Base-by-base conservation (phyloP, 176 grass and related monocot genomes). In the Musa itinerans region DNA sequence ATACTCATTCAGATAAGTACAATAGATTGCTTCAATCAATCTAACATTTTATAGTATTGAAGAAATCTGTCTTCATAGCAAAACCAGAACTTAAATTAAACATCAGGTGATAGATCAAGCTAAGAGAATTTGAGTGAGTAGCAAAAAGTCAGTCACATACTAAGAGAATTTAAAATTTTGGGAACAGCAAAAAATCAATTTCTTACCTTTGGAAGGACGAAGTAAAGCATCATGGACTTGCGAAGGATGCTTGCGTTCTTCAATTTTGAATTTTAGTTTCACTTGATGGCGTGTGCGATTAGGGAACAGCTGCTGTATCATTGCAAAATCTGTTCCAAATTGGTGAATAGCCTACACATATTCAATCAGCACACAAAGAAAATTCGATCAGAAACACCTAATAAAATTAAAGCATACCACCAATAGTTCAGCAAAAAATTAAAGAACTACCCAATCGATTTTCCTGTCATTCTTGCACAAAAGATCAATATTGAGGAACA, bases 321-420 rank as follows among this genome's bases (percentile, higher is more conserved):
- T 98, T 75, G 83, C 84, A 86, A 98, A 93, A 87, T 98, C 94
- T 2, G 84, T 91, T 64, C 94, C 90, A 91, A 98, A 93, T 75
- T 98, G 94, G 53, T 62, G 82, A 78, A 98, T 84, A 57, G 87
- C 94, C 94, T 98, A 52, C 75, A 56, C 9, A n/a, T n/a, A 69
- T 53, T 54, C 16, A 19, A 69, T 54, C 2, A 69, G 9, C 12
- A 12, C 34, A 76, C 12, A n/a, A n/a, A 9, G 24, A 22, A 52
- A 64, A 10, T 50, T 12, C 6, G 63, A 49, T 26, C 53, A 73
- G 51, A 54, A 73, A 77, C 9, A 67, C 71, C 50, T 56, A 80
- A 9, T 81, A 48, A 81, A 65, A 67, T 9, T 27, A 48, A 82
- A 63, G 21, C 11, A 2, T 57, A 51, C n/a, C 26, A 70, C 17